These are phyloP conservation scores for Metschnikowia peoriensis DNA, from an alignment of 805 yeast species.

Conservation along the genomic window DNA sequence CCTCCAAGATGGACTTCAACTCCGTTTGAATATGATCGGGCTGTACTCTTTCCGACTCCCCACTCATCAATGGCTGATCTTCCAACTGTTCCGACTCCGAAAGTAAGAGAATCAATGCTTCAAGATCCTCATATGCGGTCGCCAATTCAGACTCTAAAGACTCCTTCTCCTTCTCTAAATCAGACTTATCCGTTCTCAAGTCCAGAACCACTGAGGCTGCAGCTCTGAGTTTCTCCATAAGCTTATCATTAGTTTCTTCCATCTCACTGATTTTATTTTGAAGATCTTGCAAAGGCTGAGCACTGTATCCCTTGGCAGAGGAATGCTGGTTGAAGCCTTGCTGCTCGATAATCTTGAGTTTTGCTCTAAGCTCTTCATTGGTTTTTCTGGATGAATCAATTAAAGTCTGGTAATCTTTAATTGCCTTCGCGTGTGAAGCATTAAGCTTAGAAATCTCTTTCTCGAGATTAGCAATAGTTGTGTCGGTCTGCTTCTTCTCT, in stretches of 20 bases:
- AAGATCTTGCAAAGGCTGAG: slow-evolving; percentile 15
- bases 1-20: not conserved
- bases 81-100: slow-evolving; percentile 10
- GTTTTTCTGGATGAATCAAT: slow-evolving; percentile 22
- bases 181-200: slow-evolving; percentile 23
- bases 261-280: slow-evolving; percentile 9
- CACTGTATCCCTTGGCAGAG: slow-evolving; percentile 15
- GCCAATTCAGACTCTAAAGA: slow-evolving; percentile 11
- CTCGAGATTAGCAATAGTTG: slow-evolving; percentile 40
- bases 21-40: not conserved
- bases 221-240: slow-evolving; percentile 42
- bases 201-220: slow-evolving; percentile 36
- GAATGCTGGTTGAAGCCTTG: slow-evolving; percentile 12
- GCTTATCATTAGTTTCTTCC: slow-evolving; percentile 33
- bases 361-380: slow-evolving; percentile 24
- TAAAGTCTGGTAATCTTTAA: slow-evolving; percentile 21
- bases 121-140: slow-evolving; percentile 15
- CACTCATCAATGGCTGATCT: not conserved
- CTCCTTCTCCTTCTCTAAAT: slow-evolving; percentile 5
- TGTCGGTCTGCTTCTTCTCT: slow-evolving; percentile 53
- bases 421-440: slow-evolving; percentile 34
- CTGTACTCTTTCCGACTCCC: too few species aligned
- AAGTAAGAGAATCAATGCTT: slow-evolving; percentile 9
- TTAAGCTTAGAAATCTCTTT: slow-evolving; percentile 34
- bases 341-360: slow-evolving; percentile 19